These are phyloP conservation scores for Furculomyces boomerangus DNA, from an alignment of 371 early-diverging fungal species.

Conservation along the genomic window DNA sequence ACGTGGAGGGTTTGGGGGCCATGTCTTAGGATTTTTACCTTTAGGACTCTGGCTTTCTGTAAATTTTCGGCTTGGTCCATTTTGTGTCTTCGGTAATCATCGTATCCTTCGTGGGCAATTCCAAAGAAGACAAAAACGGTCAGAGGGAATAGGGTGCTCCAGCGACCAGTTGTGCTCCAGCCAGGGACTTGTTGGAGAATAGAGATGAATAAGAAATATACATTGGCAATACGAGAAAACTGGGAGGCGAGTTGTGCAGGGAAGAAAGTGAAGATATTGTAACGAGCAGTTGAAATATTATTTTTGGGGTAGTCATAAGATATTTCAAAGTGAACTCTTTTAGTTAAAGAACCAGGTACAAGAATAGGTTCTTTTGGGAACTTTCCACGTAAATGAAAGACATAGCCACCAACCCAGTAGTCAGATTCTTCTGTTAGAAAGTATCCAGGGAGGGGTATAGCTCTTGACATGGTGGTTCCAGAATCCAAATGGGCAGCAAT, in stretches of 20 bases:
- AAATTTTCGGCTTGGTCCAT: slow-evolving; percentile 25
- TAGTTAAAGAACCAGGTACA: slow-evolving; percentile 24
- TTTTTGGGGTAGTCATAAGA: slow-evolving; percentile 26
- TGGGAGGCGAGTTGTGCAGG: slow-evolving; percentile 87
- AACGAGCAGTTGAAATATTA: slow-evolving; percentile 31
- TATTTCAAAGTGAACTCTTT: slow-evolving; percentile 26
- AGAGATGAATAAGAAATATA: slow-evolving; percentile 78
- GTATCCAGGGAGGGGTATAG: slow-evolving; percentile 23
- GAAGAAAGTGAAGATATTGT: slow-evolving; percentile 81
- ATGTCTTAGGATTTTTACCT: slow-evolving; percentile 20
- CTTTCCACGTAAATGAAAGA: slow-evolving; percentile 21
- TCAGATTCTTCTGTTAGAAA: slow-evolving; percentile 20
- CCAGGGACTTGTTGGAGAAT: slow-evolving; percentile 64
- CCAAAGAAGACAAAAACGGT: slow-evolving; percentile 61
- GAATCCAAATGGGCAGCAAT: neutral
- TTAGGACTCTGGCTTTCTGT: slow-evolving; percentile 22
- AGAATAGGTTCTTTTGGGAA: slow-evolving; percentile 15
- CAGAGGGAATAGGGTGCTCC: slow-evolving; percentile 58
- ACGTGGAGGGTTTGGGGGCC: slow-evolving; percentile 16
- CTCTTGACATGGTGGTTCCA: slow-evolving; percentile 7
- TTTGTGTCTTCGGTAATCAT: slow-evolving; percentile 78
- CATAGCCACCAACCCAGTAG: slow-evolving; percentile 23
- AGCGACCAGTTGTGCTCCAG: slow-evolving; percentile 36
- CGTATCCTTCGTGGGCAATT: slow-evolving; percentile 83
- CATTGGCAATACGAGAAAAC: slow-evolving; percentile 76